These are phyloP conservation scores for Truncatella angustata DNA, from an alignment of 2,329 filamentous ascomycete species.

Conservation along the genomic window DNA sequence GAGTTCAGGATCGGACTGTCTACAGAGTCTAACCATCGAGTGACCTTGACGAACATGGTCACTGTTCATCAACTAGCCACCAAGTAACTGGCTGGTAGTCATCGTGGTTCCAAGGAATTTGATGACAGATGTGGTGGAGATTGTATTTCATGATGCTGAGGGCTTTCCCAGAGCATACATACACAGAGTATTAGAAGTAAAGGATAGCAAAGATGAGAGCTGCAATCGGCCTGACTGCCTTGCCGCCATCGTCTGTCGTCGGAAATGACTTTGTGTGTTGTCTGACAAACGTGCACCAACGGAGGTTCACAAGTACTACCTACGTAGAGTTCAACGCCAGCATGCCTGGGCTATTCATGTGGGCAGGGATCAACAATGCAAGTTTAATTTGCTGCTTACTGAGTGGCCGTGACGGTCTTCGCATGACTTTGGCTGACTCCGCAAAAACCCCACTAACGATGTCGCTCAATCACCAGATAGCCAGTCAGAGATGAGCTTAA, in stretches of 20 bases:
- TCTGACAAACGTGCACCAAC: too few relatives aligned
- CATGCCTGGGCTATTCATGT: not conserved
- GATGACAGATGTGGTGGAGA: too few relatives aligned
- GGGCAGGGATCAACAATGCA: slow-evolving; percentile 14
- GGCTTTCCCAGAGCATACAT: not conserved
- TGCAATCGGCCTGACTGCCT: too few relatives aligned
- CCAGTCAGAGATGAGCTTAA: not conserved
- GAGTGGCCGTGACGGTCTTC: slow-evolving; percentile 7
- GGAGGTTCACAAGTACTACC: too few relatives aligned
- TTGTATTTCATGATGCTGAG: too few relatives aligned
- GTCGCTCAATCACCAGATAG: not conserved
- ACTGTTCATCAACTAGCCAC: too few relatives aligned
- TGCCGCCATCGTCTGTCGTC: not conserved
- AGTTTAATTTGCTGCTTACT: slow-evolving; percentile 9
- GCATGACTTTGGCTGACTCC: slow-evolving; percentile 11
- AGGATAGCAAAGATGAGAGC: not conserved
- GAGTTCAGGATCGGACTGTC: too few relatives aligned
- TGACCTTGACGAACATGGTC: too few relatives aligned
- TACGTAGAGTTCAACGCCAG: not conserved
- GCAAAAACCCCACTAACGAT: slow-evolving; percentile 3
- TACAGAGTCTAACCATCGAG: too few relatives aligned
- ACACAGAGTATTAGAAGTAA: not conserved
- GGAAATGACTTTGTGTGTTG: too few relatives aligned
- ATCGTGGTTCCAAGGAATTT: too few relatives aligned
- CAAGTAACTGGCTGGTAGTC: too few relatives aligned